A percentile compares a stretch with the other conserved stretches of the same genome.
Conservation (phyloP, 176 grass and related monocot species). For the Poa annua region DNA sequence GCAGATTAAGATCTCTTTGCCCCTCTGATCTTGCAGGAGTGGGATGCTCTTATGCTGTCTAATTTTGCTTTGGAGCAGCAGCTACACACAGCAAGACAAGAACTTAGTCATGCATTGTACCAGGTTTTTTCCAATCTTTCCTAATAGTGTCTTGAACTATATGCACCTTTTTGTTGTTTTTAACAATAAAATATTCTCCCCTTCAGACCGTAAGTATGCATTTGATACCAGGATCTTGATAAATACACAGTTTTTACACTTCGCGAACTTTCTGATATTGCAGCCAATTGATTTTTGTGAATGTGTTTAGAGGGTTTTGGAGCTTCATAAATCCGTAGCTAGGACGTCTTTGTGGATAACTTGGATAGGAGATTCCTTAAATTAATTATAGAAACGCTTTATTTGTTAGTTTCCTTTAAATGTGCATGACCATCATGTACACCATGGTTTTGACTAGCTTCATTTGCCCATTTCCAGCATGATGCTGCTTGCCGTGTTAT, state of each 20-base stretch:
- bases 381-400: background rate
- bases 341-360: background rate
- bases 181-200: slow-evolving; percentile 10
- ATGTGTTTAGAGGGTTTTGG: background rate
- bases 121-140: slow-evolving; percentile 61
- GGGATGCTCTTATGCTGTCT: slow-evolving; percentile 98
- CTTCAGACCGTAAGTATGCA: slow-evolving; percentile 6
- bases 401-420: background rate
- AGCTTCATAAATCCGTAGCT: slow-evolving; percentile 18
- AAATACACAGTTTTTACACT: background rate
- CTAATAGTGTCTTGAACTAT: background rate
- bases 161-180: background rate
- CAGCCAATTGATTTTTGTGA: slow-evolving; percentile 10
- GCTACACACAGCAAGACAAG: slow-evolving; percentile 92
- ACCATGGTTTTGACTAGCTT: slow-evolving; percentile 12
- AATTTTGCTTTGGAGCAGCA: slow-evolving; percentile 98
- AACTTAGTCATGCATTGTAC: slow-evolving; percentile 95
- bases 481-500: slow-evolving; percentile 99
- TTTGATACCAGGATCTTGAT: background rate
- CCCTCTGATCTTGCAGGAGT: slow-evolving; percentile 64
- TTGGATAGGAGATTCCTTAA: background rate
- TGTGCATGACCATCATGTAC: slow-evolving; percentile 14
- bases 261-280: background rate
- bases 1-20: slow-evolving; percentile 19
- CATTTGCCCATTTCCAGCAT: slow-evolving; percentile 58